phyloP scores from a whole-genome alignment of 495 filamentous ascomycete species.

The Aspergillus conjunctus region DNA sequence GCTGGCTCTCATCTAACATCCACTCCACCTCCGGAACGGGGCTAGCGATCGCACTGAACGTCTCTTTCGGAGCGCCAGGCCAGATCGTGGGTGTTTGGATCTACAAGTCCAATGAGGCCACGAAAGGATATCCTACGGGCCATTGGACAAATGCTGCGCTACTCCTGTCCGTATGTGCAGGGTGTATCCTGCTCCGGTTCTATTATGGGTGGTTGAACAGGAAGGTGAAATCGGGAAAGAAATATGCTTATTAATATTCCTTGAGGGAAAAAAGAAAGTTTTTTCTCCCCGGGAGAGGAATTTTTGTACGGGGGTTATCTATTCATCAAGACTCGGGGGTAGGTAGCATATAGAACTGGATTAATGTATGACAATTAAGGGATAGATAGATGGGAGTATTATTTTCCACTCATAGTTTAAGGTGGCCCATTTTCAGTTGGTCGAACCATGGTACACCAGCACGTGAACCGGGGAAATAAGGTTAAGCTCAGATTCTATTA shows the following conservation, averaged over 20 bases:
- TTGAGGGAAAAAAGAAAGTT: background rate
- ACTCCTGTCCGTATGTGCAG: slow-evolving; percentile 40
- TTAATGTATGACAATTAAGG: background rate
- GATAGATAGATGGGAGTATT: background rate
- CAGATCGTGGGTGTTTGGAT: slow-evolving; percentile 76
- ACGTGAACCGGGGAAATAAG: slow-evolving; percentile 30
- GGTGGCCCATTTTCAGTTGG: slow-evolving; percentile 3
- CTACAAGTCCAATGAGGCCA: slow-evolving; percentile 63
- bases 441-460: slow-evolving; percentile 31
- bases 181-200: slow-evolving; percentile 39
- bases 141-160: slow-evolving; percentile 58
- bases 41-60: slow-evolving; percentile 68
- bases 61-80: slow-evolving; percentile 64
- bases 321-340: no score
- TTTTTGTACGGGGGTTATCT: no score
- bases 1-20: slow-evolving; percentile 71
- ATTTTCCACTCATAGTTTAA: background rate
- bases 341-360: no score
- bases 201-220: slow-evolving; percentile 45
- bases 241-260: slow-evolving; percentile 33
- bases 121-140: slow-evolving; percentile 66
- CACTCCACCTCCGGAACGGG: slow-evolving; percentile 63
- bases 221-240: slow-evolving; percentile 27
- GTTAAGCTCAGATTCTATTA: slow-evolving; percentile 28
- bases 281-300: background rate